Base-by-base conservation (phyloP, 2,329 filamentous ascomycete species). In the Akanthomyces uredinophilus region DNA sequence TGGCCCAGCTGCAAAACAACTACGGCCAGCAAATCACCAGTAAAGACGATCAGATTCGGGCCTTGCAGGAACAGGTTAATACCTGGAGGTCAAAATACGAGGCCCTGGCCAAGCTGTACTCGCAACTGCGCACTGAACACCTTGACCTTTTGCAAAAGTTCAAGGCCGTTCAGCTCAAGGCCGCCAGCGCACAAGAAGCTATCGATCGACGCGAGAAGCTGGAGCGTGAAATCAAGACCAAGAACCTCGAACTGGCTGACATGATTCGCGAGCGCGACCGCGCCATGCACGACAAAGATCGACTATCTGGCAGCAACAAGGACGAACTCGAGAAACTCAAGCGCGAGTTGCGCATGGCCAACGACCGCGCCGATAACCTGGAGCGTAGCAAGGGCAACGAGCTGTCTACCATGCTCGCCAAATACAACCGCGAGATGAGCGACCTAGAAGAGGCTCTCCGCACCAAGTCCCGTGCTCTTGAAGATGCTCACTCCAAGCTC, bases 11-110 rank as follows among this genome's bases (percentile, higher is more conserved):
- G 58, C 90, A 92, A 69, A 85, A 82, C 68, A 97, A 92, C 73
- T 89, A 91, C 68, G 88, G 89, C 47, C 88, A 96, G 74, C 95
- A 98, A 72, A 87, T 90, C 58, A 79, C 83, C 41, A 97, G 93
- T 72, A 96, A 93, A 73, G 95, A 99, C 70, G 95, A 98, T 68
- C 94, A 98, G 75, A 93, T 99, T 69, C 83, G 88, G 27, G 88
- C 95, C 2, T 80, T 99, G 22, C 95, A 98, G 71, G 95, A 98
- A 77, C 95, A 98, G 77, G 90, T 98, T 66, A 97, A 97, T 75
- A 97, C 93, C 0, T 99, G 95, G 95, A 85, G 95, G 63, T 89
- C 90, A 58, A 99, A 99, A 76, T 99, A 99, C 71, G 95, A 99
- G 74, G 91, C 94, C 1, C 80, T 99, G 55, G 95, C 95, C 27